Conservation (phyloP, 2,329 filamentous ascomycete species). For the Xylariales sp. region DNA sequence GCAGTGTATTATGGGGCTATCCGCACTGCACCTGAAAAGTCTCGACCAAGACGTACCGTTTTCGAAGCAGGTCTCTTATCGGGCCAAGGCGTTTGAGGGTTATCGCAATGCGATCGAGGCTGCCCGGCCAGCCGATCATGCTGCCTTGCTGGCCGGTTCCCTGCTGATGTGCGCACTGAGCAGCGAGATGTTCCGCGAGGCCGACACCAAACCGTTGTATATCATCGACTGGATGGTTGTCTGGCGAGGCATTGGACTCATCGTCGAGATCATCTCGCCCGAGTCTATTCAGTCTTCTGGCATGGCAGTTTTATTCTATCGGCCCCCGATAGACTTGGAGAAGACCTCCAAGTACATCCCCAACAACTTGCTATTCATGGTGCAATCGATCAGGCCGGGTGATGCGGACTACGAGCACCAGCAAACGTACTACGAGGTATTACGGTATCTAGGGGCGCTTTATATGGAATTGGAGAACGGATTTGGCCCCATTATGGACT, state of each 20-base stretch:
- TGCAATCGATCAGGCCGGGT: slow-evolving; percentile 36
- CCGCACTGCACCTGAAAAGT: slow-evolving; percentile 44
- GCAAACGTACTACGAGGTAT: slow-evolving; percentile 39
- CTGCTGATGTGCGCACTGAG: slow-evolving; percentile 47
- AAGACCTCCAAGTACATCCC: slow-evolving; percentile 38
- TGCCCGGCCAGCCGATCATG: slow-evolving; percentile 39
- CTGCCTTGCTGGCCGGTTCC: slow-evolving; percentile 47
- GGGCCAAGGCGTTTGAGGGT: slow-evolving; percentile 44
- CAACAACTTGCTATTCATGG: slow-evolving; percentile 44
- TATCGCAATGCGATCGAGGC: slow-evolving; percentile 47
- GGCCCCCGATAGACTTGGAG: slow-evolving; percentile 44
- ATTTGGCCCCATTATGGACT: slow-evolving; percentile 37
- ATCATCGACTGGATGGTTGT: slow-evolving; percentile 53
- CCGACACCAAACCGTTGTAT: slow-evolving; percentile 39
- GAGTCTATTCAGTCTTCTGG: slow-evolving; percentile 34
- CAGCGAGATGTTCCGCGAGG: slow-evolving; percentile 46
- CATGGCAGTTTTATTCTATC: slow-evolving; percentile 41
- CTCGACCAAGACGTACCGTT: slow-evolving; percentile 33
- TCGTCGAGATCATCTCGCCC: slow-evolving; percentile 36
- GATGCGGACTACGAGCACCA: slow-evolving; percentile 37
- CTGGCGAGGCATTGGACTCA: slow-evolving; percentile 49
- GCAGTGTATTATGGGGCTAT: slow-evolving; percentile 48
- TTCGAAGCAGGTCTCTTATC: slow-evolving; percentile 38
- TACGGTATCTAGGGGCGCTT: slow-evolving; percentile 47
- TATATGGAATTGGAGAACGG: slow-evolving; percentile 44